These are phyloP conservation scores for Dictyostelium intermedium DNA, from an alignment of 78 protist species.

Conservation along the genomic window DNA sequence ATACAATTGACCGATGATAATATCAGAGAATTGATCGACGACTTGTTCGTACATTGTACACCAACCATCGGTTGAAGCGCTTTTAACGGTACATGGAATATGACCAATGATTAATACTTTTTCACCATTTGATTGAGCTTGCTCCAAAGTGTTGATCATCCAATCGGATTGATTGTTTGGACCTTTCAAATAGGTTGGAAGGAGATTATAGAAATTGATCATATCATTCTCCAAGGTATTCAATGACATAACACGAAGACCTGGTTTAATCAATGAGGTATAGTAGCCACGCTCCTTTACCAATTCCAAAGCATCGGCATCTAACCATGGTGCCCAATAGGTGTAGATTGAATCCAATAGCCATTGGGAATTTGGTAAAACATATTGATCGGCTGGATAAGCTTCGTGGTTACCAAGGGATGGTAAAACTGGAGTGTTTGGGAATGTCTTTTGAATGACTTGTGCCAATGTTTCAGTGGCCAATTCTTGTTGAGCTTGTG, in stretches of 20 bases:
- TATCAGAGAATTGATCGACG: conserved; percentile 5
- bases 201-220: conserved; percentile 58
- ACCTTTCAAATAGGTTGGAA: conserved; percentile 15
- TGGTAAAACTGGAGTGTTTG: conserved; percentile 56
- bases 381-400: conserved; percentile 52
- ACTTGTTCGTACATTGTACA: conserved; percentile 17
- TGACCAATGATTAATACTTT: conserved; percentile 67
- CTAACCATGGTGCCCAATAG: conserved; percentile 61
- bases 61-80: conserved; percentile 39
- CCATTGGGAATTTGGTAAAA: conserved; percentile 57
- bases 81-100: conserved; percentile 68
- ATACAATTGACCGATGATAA: conserved; percentile 49
- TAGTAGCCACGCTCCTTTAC: conserved; percentile 49
- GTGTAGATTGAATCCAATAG: conserved; percentile 16
- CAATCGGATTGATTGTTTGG: conserved; percentile 55
- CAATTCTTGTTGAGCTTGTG: neutral
- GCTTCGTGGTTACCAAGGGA: conserved; percentile 63
- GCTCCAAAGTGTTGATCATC: conserved; percentile 16
- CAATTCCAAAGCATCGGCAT: conserved; percentile 1
- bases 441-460: conserved; percentile 7
- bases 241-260: conserved; percentile 36
- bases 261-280: conserved; percentile 6
- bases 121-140: conserved; percentile 40
- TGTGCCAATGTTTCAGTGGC: conserved; percentile 26
- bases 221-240: conserved; percentile 52